A percentile compares a stretch with the other conserved stretches of the same genome.
Evolutionary conservation across 2,329 filamentous ascomycete genomes (phyloP).

Genomic region (Colletotrichum costaricense): DNA sequence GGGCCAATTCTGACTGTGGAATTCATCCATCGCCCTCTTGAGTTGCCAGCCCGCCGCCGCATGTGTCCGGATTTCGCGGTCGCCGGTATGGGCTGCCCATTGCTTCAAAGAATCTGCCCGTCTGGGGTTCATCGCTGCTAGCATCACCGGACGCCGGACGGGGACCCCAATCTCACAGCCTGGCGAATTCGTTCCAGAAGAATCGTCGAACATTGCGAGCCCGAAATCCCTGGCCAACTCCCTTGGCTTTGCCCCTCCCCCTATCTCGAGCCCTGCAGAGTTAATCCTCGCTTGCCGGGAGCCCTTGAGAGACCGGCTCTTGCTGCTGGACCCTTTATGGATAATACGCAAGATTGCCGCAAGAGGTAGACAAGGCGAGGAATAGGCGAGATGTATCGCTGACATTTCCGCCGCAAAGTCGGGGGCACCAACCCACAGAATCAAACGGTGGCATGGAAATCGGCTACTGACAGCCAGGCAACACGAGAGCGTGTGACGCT

Average conservation of each 20-base stretch:
- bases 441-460: slow-evolving; percentile 10
- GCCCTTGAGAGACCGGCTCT: slow-evolving; percentile 24
- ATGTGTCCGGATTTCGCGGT: slow-evolving; percentile 13
- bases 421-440: slow-evolving; percentile 18
- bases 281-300: slow-evolving; percentile 29
- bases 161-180: not conserved
- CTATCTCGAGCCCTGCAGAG: slow-evolving; percentile 31
- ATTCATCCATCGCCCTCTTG: slow-evolving; percentile 16
- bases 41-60: slow-evolving; percentile 14
- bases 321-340: slow-evolving; percentile 31
- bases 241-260: slow-evolving; percentile 32
- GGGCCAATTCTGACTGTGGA: slow-evolving; percentile 3
- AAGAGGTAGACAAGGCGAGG: slow-evolving; percentile 26
- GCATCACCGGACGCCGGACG: slow-evolving; percentile 17
- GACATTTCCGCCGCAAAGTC: slow-evolving; percentile 9
- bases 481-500: slow-evolving; percentile 6
- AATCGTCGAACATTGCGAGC: slow-evolving; percentile 23
- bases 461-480: slow-evolving; percentile 14
- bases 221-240: slow-evolving; percentile 14
- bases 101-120: slow-evolving; percentile 20
- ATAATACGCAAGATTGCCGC: slow-evolving; percentile 30
- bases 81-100: slow-evolving; percentile 9
- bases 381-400: slow-evolving; percentile 21
- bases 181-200: slow-evolving; percentile 30
- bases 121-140: slow-evolving; percentile 26